Base-by-base conservation (phyloP, 2,329 filamentous ascomycete genomes). In the Xylariales sp. region DNA sequence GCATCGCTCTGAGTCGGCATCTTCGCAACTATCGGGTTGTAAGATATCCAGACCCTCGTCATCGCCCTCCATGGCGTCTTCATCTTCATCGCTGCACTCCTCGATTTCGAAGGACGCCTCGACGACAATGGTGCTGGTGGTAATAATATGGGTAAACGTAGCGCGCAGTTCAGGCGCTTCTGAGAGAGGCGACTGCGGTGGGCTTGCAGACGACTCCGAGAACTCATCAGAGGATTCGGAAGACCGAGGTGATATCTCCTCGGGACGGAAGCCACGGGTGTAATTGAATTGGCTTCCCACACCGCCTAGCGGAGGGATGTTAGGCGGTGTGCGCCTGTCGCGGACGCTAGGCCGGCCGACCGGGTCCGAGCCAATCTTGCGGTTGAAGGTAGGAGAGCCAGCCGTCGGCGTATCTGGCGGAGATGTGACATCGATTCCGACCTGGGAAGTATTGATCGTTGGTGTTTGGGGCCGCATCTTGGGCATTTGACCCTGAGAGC, bases 391-490 rank as follows among this genome's bases (percentile, higher is more conserved):
- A 37, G 57, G 60, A 33, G 55, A 54, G 33, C 56, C 47, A n/a
- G 56, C 53, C 27, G 55, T 63, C 7, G 63, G 64, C 13, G 63
- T 67, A 44, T 63, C 59, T 40, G 64, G 63, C 31, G 63, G 65
- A 38, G 65, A 67, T 20, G 63, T 63, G 7, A 38, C 28, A 24
- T 38, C 25, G 36, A 60, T 62, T 32, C 50, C 53, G 38, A 45
- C 47, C 41, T 35, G 25, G 15, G 30, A 30, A 23, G 29, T 27
- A 33, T 54, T 48, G 38, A 59, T 39, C 40, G 50, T 49, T 33
- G 55, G 51, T 40, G 55, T 55, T 39, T 49, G 51, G 29, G 53
- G 50, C 45, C 55, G 53, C 55, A 57, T 58, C 41, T 44, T 42
- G 43, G 47, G n/a, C n/a, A n/a, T n/a, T n/a, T n/a, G n/a, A n/a